Percentiles rank a stretch among this genome's conserved stretches.
These are phyloP conservation scores for Suhomyces coccinellae DNA, from an alignment of 1,139 yeast genomes.

Conservation along the genomic window DNA sequence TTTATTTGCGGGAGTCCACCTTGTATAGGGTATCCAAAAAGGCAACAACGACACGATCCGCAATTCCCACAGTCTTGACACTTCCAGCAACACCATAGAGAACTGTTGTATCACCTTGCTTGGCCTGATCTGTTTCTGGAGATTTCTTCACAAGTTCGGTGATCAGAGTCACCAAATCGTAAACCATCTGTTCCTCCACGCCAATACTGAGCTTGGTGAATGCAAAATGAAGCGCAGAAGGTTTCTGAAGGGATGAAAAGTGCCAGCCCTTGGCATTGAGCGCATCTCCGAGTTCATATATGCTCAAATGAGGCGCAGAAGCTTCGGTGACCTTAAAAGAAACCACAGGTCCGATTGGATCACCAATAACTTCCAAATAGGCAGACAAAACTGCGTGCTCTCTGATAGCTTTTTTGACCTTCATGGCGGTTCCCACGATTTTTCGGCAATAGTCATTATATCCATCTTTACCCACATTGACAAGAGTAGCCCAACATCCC, in stretches of 20 bases:
- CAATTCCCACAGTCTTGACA: constrained; percentile 80
- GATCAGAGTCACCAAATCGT: constrained; percentile 53
- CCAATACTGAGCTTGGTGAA: constrained; percentile 70
- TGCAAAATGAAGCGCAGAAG: constrained; percentile 90
- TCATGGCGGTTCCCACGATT: constrained; percentile 66
- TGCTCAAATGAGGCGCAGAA: constrained; percentile 41
- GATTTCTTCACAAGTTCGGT: constrained; percentile 38
- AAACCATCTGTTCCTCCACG: constrained; percentile 61
- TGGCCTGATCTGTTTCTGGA: constrained; percentile 29
- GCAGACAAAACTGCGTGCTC: constrained; percentile 38
- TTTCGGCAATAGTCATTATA: constrained; percentile 65
- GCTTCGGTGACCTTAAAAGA: constrained; percentile 58
- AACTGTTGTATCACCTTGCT: constrained; percentile 69
- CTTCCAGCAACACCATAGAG: constrained; percentile 95
- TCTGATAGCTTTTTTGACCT: constrained; percentile 51
- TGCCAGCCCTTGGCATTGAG: constrained; percentile 83
- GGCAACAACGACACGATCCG: constrained; percentile 72
- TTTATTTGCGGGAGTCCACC: constrained; percentile 12
- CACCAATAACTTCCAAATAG: constrained; percentile 64
- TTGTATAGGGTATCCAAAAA: constrained; percentile 80
- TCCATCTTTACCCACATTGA: constrained; percentile 78
- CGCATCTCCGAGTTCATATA: constrained; percentile 75
- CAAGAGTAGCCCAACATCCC: constrained; percentile 95
- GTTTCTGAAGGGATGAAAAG: constrained; percentile 78
- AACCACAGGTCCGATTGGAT: constrained; percentile 80